Base-by-base conservation (phyloP, 2,329 filamentous ascomycete genomes). In the Aureobasidium vineae region DNA sequence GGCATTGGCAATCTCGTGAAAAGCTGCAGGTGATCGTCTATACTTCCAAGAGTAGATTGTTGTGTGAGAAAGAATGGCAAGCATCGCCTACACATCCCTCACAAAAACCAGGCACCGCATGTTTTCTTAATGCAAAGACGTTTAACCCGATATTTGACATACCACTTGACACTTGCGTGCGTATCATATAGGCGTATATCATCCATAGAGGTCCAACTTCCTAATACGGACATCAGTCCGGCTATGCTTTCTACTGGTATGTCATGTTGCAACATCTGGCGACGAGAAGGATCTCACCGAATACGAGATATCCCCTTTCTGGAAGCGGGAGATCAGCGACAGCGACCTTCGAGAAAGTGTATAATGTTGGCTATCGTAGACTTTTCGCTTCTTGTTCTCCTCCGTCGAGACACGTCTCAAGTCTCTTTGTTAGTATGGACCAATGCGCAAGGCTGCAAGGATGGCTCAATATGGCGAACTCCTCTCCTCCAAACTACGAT, bases 261-360 rank as follows among this genome's bases (percentile, higher is more conserved):
- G 7, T 16, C 16, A 19, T 8, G 15, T n/a, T 31, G 16, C 38
- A 13, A 59, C 8, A 59, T 33, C 26, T 45, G 40, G 40, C 54
- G 54, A 59, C 40, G 23, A 28, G 40, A 21, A 59, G 38, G 54
- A 43, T 59, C 7, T 13, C 43, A 38, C 10, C 38, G n/a, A 49
- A 38, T 49, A 49, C 57, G 57, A 47, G 41, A 5, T 38, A 16
- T 61, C 49, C 41, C 49, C 43, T 38, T 61, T 61, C 57, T 61
- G 57, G 57, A 61, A 61, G 26, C 57, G 57, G 57, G 57, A 61
- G 57, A 61, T 61, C 57, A 61, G 19, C 57, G 41, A 61, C n/a
- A 8, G 16, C 19, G 40, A 13, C 15, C 54, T 59, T 45, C 54
- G 54, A 59, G 54, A 59, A 36, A 59, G 19, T 31, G 26, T 3